Conservation (phyloP, 2,329 filamentous ascomycete genomes). For the Neopestalotiopsis sp. region DNA sequence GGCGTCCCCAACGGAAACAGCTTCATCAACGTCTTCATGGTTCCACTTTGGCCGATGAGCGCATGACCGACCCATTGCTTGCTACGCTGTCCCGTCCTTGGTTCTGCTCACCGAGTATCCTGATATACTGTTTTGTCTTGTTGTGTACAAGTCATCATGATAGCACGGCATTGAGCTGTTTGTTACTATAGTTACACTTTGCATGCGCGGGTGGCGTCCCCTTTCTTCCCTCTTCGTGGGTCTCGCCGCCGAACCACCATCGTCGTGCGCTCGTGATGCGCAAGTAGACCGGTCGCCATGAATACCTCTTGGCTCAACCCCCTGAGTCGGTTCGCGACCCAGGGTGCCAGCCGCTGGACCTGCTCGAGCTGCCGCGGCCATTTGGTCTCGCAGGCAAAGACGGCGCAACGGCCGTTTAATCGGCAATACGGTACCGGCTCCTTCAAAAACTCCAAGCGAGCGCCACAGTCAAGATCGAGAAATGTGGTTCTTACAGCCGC, state of each 20-base stretch:
- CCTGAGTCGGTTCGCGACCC: slow-evolving; percentile 42
- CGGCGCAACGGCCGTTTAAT: slow-evolving; percentile 27
- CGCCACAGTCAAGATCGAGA: slow-evolving; percentile 22
- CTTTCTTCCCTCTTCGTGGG: background rate
- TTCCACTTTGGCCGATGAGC: slow-evolving; percentile 13
- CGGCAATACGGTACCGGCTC: slow-evolving; percentile 30
- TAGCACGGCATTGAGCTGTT: background rate
- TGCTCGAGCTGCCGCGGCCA: slow-evolving; percentile 51
- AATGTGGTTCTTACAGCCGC: slow-evolving; percentile 52
- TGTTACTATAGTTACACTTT: background rate
- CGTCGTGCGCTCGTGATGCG: background rate
- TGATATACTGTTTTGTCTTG: background rate
- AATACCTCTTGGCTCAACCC: slow-evolving; percentile 44
- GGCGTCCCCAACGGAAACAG: slow-evolving; percentile 19
- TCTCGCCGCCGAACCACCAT: background rate
- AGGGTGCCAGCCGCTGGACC: slow-evolving; percentile 47
- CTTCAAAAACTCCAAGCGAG: slow-evolving; percentile 28
- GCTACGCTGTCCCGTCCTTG: background rate
- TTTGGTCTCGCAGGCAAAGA: slow-evolving; percentile 37
- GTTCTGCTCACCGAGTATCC: background rate
- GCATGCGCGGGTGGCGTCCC: background rate
- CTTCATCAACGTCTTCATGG: slow-evolving; percentile 5
- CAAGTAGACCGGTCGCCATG: slow-evolving; percentile 37
- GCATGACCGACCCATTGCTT: background rate
- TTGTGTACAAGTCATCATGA: background rate